A percentile compares a stretch with the other conserved stretches of the same genome.
These are phyloP conservation scores for Malassezia vespertilionis DNA, from an alignment of 1,284 basidiomycete genomes.

Conservation along the genomic window DNA sequence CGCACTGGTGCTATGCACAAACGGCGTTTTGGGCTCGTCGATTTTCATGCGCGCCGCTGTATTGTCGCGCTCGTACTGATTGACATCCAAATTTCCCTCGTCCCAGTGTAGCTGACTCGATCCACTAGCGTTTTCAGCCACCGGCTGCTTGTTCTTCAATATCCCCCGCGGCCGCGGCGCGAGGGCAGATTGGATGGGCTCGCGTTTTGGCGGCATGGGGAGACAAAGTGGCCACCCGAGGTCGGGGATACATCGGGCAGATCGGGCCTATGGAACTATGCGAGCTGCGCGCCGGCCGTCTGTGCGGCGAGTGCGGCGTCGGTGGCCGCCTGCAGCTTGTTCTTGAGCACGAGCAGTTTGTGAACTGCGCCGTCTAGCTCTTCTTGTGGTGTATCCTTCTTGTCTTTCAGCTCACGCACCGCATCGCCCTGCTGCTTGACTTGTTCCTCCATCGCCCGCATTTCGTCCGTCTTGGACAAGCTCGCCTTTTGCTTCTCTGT, in stretches of 20 bases:
- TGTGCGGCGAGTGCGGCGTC: slow-evolving; percentile 14
- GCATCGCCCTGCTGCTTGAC: slow-evolving; percentile 29
- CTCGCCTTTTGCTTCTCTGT: slow-evolving; percentile 33
- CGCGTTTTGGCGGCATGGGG: slow-evolving; percentile 25
- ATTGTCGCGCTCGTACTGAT: slow-evolving; percentile 40
- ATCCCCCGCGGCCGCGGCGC: slow-evolving; percentile 43
- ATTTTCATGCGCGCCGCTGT: slow-evolving; percentile 44
- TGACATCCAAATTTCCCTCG: slow-evolving; percentile 40
- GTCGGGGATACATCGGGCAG: neutral
- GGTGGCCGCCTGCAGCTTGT: slow-evolving; percentile 2
- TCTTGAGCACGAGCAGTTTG: slow-evolving; percentile 21
- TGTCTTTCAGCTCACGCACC: slow-evolving; percentile 30
- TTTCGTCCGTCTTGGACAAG: slow-evolving; percentile 25
- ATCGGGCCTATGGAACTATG: neutral
- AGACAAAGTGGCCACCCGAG: neutral
- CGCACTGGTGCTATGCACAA: slow-evolving; percentile 32
- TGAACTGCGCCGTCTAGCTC: slow-evolving; percentile 18
- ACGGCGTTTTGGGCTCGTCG: slow-evolving; percentile 47
- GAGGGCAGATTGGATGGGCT: slow-evolving; percentile 35
- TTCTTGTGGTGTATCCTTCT: slow-evolving; percentile 4
- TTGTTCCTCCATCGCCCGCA: slow-evolving; percentile 24
- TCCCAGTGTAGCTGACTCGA: slow-evolving; percentile 39
- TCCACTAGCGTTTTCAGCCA: slow-evolving; percentile 5
- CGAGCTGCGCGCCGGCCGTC: neutral
- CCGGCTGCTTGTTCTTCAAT: slow-evolving; percentile 35